Conservation (phyloP, 305 asterid species). For the Fraxinus baroniana region DNA sequence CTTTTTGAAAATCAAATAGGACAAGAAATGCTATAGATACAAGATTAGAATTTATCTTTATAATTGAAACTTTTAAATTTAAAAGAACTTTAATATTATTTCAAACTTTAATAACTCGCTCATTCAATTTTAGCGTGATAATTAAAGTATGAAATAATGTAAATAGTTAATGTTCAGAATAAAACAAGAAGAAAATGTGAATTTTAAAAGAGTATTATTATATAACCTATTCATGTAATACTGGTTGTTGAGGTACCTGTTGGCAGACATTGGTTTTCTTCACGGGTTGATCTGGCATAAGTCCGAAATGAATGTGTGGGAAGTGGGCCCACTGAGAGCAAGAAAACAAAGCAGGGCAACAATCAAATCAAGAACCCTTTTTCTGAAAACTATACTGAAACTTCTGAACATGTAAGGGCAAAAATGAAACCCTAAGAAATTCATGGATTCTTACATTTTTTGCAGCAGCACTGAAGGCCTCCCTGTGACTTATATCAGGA, state of each 20-base stretch:
- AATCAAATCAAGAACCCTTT: conserved; percentile 2
- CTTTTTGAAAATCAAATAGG: neutral
- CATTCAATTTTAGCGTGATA: neutral
- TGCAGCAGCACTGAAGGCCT: conserved; percentile 99
- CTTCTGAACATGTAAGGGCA: neutral
- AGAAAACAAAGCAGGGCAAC: conserved; percentile 29
- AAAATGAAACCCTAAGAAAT: neutral
- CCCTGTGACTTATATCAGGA: conserved; percentile 99
- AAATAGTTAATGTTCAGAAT: neutral
- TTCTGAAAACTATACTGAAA: neutral
- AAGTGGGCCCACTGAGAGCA: conserved; percentile 93
- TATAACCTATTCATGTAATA: too few species aligned
- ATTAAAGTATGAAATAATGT: too few species aligned
- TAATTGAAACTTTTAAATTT: too few species aligned
- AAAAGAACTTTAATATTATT: too few species aligned
- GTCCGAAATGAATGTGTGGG: conserved; percentile 98
- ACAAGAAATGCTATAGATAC: neutral
- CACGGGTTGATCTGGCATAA: conserved; percentile 98
- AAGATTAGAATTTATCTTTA: too few species aligned
- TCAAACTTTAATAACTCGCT: neutral
- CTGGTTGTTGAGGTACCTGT: conserved; percentile 53
- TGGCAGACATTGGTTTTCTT: conserved; percentile 82
- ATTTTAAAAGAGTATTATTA: neutral
- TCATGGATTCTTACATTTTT: conserved; percentile 84
- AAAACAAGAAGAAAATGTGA: neutral